Evolutionary conservation across 2,329 filamentous ascomycete species (phyloP), one percentile per base, ranked within the genome.

Genomic region (Talaromyces sp.): DNA sequence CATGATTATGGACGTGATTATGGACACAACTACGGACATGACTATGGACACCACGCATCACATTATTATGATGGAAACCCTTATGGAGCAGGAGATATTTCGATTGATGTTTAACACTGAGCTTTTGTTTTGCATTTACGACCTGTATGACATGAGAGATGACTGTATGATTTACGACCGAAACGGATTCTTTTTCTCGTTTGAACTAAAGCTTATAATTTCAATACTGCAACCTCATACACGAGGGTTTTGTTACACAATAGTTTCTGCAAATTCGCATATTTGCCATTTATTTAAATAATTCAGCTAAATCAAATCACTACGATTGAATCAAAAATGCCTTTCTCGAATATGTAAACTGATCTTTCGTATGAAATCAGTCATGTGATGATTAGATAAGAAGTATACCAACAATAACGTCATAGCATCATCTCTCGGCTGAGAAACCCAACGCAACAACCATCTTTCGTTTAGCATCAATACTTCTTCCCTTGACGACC

Each of bases 351-450:
- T 27, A n/a, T 16, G 13, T 27, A 16, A 16, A 31, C 13, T 16
- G 24, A 41, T 41, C 3, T 19, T 56, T 16, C 27, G 11, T 6
- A 24, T 24, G 19, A 24, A 27, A 31, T 47, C 43, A 56, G 33
- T 60, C 65, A 66, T 57, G 65, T 66, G 65, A 54, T 61, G 65
- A 66, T 64, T 62, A 66, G 65, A 66, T 66, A 66, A 65, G 47
- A 52, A n/a, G 11, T 22, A 27, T 59, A 7, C 48, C 33, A 48
- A 19, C 48, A 41, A 27, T 52, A 39, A 57, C 62, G 62, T 64
- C 62, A 64, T 64, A 31, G 54, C 54, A 35, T 59, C 27, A n/a
- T 63, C 61, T 10, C 31, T 58, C 56, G 14, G 22, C 56, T 22
- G 52, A 56, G 27, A 33, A 35, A 27, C 27, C 56, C 35, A 58